Percentiles rank a stretch among this genome's conserved stretches.
phyloP scores from a whole-genome alignment of 164 flowering plant genomes.

The Hamamelis virginiana region DNA sequence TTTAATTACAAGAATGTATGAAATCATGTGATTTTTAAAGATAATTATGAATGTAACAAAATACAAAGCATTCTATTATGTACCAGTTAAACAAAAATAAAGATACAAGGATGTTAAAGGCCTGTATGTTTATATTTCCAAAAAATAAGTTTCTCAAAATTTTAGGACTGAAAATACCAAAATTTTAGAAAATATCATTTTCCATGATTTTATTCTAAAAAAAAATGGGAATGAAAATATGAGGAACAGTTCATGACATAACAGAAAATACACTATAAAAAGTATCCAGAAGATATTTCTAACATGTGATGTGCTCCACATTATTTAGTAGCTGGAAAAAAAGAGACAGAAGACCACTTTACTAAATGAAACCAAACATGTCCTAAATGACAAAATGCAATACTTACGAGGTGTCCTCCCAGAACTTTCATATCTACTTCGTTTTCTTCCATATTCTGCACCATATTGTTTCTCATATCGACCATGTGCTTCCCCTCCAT shows the following conservation, averaged over 20 bases:
- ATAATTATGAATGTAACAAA: background rate
- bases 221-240: too few relatives aligned
- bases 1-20: constrained; percentile 2
- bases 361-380: background rate
- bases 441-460: constrained; percentile 46
- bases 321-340: background rate
- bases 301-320: background rate
- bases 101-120: background rate
- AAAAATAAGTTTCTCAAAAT: background rate
- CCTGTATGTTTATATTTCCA: background rate
- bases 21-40: background rate
- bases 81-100: background rate
- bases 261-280: background rate
- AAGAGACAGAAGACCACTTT: background rate
- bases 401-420: constrained; percentile 64
- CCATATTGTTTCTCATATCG: constrained; percentile 34
- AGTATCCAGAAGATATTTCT: background rate
- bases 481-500: constrained; percentile 37
- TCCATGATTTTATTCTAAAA: too few relatives aligned
- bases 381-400: background rate
- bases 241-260: too few relatives aligned
- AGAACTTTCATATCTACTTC: constrained; percentile 48
- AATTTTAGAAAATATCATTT: too few relatives aligned
- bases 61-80: background rate
- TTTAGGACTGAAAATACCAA: too few relatives aligned